Evolutionary conservation across 192 early-diverging fungal species (phyloP).

Genomic region (Radiomyces spectabilis): DNA sequence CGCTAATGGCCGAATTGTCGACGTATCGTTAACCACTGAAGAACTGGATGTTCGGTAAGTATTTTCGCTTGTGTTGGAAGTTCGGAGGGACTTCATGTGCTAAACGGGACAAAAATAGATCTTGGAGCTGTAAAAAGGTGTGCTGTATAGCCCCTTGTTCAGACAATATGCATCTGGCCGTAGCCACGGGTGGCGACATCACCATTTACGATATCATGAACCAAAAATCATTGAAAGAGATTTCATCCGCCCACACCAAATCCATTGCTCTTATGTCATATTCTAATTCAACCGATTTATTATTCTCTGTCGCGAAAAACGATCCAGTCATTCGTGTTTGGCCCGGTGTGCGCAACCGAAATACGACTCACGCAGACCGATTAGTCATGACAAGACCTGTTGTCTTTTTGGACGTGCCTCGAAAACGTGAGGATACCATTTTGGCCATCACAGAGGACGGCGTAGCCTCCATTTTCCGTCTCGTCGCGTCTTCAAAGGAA

Average conservation of each 20-base stretch:
- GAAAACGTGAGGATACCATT: conserved; percentile 14
- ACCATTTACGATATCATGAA: not conserved
- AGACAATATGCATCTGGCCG: too few species aligned
- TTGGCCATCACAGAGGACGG: conserved; percentile 42
- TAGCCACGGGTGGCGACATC: not conserved
- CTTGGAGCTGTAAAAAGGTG: not conserved
- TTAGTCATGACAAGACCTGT: conserved; percentile 31
- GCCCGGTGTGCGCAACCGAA: conserved; percentile 27
- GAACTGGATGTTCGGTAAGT: too few species aligned
- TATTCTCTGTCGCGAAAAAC: conserved; percentile 37
- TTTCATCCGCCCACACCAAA: not conserved
- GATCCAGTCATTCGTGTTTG: conserved; percentile 44
- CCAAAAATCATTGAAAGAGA: not conserved
- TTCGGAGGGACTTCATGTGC: conserved; percentile 23
- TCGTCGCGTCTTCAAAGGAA: conserved; percentile 23
- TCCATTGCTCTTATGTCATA: not conserved
- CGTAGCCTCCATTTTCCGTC: conserved; percentile 14
- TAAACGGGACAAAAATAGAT: not conserved
- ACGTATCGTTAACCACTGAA: conserved; percentile 36
- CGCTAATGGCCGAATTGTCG: conserved; percentile 31
- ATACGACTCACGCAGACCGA: conserved; percentile 27
- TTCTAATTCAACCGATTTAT: conserved; percentile 24
- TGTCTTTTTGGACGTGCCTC: conserved; percentile 29
- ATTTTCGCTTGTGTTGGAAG: too few species aligned
- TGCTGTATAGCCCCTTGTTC: too few species aligned